Base-by-base conservation (phyloP, 2,329 filamentous ascomycete species). In the Exophiala sideris region DNA sequence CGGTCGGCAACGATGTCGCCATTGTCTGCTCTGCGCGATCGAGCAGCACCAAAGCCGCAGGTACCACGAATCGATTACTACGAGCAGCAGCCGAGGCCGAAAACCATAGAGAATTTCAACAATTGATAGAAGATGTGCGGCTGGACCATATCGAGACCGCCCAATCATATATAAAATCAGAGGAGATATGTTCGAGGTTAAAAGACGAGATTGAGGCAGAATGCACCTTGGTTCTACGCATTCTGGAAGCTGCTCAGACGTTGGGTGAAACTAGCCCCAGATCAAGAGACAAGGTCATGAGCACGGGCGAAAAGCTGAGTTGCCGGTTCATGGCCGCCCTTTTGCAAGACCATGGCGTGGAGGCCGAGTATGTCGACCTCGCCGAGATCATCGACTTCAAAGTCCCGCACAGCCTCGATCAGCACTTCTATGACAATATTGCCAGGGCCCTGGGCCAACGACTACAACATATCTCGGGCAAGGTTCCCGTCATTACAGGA, bases 21-120 rank as follows among this genome's bases (percentile, higher is more conserved):
- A 87, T 99, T 53, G 92, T 99, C 54, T 99, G 94, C 75, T 99
- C 94, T 57, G 94, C 94, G 39, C 81, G 94, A 69, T 96, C 91
- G 74, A 94, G 89, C 56, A 91, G 90, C 59, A 95, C 92, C 70
- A 99, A 99, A 76, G 83, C 86, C 50, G 90, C 95, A 65, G 94
- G 94, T 58, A 99, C 94, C 56, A 99, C 94, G 35, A 97, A 95
- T 73, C 84, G 76, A 47, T 64, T 79, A 51, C 64, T 79, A 45
- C 73, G 73, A 57, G 76, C 76, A 18, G 77, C 76, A 14, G 70
- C 75, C 54, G 75, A 79, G 61, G 77, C 77, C 50, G 73, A 76
- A 62, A 71, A 73, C 56, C 64, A 74, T 5, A 63, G 70, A 53
- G 76, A 87, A 65, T 92, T 91, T 68, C 83, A 85, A 67, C 76